A percentile compares a stretch with the other conserved stretches of the same genome.
These are phyloP conservation scores for Grosmannia penicillata DNA, from an alignment of 2,329 filamentous ascomycete genomes.

Conservation along the genomic window DNA sequence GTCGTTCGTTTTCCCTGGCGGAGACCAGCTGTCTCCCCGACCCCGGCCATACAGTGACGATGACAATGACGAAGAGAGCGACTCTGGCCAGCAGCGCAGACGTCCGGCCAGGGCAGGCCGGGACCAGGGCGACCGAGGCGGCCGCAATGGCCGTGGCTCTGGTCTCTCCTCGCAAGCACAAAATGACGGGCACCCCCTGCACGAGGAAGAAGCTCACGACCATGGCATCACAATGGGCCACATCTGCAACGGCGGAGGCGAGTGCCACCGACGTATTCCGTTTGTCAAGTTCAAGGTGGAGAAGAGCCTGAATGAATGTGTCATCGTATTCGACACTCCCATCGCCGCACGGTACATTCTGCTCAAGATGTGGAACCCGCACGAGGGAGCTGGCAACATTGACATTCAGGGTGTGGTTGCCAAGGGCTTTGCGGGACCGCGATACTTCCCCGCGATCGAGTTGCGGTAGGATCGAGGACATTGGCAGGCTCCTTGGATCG, in stretches of 20 bases:
- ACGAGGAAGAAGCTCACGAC: too few species aligned
- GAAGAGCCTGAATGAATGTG: conserved; percentile 69
- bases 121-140: too few species aligned
- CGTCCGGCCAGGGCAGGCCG: neutral
- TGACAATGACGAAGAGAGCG: conserved; percentile 3
- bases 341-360: conserved; percentile 72
- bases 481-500: neutral
- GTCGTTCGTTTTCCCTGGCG: too few species aligned
- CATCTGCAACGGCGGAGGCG: neutral
- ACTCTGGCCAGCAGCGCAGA: neutral
- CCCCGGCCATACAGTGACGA: conserved; percentile 4
- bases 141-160: too few species aligned
- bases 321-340: conserved; percentile 70
- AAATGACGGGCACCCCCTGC: too few species aligned
- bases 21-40: conserved; percentile 4
- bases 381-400: conserved; percentile 55
- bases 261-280: conserved; percentile 22
- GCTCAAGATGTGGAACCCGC: conserved; percentile 79
- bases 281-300: conserved; percentile 76
- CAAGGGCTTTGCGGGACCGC: conserved; percentile 70
- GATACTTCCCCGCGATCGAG: conserved; percentile 63
- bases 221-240: neutral
- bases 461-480: conserved; percentile 28
- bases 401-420: conserved; percentile 79
- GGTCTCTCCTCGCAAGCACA: too few species aligned